Percentiles rank a stretch among this genome's conserved stretches.
Evolutionary conservation across 2,329 filamentous ascomycete genomes (phyloP).

Genomic region (Talaromyces rugulosus): DNA sequence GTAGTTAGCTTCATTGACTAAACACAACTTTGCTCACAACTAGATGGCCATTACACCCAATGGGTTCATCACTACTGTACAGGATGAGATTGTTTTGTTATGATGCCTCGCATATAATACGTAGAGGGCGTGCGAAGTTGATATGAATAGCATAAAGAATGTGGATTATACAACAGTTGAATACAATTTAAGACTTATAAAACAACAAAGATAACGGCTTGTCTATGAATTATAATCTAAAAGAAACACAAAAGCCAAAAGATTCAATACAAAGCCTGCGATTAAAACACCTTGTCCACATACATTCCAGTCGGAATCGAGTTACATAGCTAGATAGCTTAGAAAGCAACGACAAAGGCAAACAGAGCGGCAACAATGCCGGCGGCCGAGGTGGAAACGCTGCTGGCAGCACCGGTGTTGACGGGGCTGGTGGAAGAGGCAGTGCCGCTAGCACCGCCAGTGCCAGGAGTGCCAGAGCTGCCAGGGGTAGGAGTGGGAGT

Average conservation of each 20-base stretch:
- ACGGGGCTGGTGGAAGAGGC: constrained; percentile 5
- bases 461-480: constrained; percentile 19
- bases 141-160: too few species aligned
- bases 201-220: background rate
- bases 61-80: too few species aligned
- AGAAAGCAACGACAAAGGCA: constrained; percentile 10
- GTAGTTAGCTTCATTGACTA: too few species aligned
- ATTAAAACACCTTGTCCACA: background rate
- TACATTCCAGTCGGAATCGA: background rate
- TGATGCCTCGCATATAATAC: too few species aligned
- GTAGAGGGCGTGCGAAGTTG: too few species aligned
- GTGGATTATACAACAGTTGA: too few species aligned
- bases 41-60: too few species aligned
- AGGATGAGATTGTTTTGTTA: too few species aligned
- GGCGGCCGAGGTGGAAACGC: constrained; percentile 14
- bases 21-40: too few species aligned
- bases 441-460: background rate
- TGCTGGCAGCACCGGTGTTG: constrained; percentile 9
- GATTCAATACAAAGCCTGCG: background rate
- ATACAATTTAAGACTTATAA: background rate
- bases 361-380: constrained; percentile 13
- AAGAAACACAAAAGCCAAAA: background rate
- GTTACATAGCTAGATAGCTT: background rate
- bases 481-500: constrained; percentile 16
- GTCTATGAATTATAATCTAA: background rate